Evolutionary conservation across 148 eudicot species (phyloP).

Genomic region (Oxyria digyna): DNA sequence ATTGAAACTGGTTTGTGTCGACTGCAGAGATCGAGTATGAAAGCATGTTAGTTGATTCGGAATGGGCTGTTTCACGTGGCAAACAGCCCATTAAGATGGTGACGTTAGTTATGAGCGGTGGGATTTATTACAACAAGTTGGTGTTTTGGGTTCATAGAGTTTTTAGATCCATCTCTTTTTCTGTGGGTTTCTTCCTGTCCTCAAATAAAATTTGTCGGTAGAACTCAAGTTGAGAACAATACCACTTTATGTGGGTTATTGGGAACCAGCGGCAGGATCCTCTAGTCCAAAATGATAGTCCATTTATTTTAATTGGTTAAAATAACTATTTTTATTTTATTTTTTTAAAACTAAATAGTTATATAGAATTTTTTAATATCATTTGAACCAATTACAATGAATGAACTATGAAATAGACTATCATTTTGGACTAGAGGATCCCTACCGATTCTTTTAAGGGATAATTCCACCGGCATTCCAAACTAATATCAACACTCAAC

Average conservation of each 20-base stretch:
- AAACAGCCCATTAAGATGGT: neutral
- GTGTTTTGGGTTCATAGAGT: neutral
- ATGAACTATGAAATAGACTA: too few relatives aligned
- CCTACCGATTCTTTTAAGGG: neutral
- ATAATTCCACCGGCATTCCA: too few relatives aligned
- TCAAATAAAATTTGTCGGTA: neutral
- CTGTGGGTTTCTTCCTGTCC: neutral
- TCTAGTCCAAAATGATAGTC: too few relatives aligned
- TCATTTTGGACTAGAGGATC: too few relatives aligned
- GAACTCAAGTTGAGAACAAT: neutral
- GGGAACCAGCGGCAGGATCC: too few relatives aligned
- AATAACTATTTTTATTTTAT: too few relatives aligned
- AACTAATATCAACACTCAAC: too few relatives aligned
- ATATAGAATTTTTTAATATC: too few relatives aligned
- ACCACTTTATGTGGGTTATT: too few relatives aligned
- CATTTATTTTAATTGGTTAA: too few relatives aligned
- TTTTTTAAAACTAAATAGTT: too few relatives aligned
- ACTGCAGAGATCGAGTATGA: neutral
- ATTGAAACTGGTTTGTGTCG: neutral
- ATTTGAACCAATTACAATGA: too few relatives aligned
- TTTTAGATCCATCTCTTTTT: neutral
- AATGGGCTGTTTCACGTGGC: neutral
- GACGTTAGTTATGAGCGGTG: neutral
- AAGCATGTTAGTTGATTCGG: constrained; percentile 5
- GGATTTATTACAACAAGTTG: constrained; percentile 4